phyloP scores from a whole-genome alignment of 306 rosid species.

The Pachyrhizus erosus region DNA sequence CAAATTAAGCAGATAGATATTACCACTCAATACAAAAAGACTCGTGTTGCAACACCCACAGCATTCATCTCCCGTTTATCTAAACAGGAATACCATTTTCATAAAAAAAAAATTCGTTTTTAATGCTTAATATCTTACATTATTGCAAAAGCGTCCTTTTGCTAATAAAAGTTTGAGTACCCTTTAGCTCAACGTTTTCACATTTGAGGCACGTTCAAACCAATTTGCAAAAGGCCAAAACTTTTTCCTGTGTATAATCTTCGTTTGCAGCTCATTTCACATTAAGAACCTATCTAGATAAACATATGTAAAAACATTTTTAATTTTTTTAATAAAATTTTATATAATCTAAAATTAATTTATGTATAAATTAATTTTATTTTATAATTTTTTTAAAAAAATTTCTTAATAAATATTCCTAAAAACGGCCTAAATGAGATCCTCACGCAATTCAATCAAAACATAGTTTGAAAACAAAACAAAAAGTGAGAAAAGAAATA shows the following conservation, averaged over 20 bases:
- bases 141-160: background rate
- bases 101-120: background rate
- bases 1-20: no score
- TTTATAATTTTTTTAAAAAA: no score
- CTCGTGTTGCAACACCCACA: no score
- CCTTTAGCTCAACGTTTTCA: background rate
- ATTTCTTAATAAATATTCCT: no score
- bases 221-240: background rate
- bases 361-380: no score
- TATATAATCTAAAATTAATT: no score
- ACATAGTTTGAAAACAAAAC: background rate
- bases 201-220: background rate
- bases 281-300: no score
- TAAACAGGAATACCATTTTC: background rate
- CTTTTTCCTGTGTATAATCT: background rate
- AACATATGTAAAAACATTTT: no score
- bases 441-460: background rate
- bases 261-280: background rate
- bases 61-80: no score
- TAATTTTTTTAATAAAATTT: no score
- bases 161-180: background rate
- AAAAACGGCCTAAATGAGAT: no score
- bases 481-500: background rate
- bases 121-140: background rate
- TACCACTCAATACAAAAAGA: no score